Percentiles rank a stretch among this genome's conserved stretches.
Evolutionary conservation across 1,284 basidiomycete genomes (phyloP).

Genomic region (Malassezia arunalokei): DNA sequence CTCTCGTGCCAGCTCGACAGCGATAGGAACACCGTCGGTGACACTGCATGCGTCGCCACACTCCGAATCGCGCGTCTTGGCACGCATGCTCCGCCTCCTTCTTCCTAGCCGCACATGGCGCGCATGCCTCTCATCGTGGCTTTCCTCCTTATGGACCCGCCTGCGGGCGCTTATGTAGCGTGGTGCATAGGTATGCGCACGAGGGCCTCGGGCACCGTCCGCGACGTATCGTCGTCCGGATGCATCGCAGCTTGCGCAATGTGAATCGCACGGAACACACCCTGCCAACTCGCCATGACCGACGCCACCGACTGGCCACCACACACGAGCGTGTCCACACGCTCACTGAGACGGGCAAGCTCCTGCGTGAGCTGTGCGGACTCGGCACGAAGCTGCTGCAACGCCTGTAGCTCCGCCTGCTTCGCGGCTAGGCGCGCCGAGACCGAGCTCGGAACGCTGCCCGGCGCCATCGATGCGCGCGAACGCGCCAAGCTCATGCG

Average conservation of each 20-base stretch:
- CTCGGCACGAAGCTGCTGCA: slow-evolving; percentile 32
- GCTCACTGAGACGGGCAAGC: slow-evolving; percentile 29
- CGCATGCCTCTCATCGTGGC: slow-evolving; percentile 19
- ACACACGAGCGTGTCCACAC: slow-evolving; percentile 32
- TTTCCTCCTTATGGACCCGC: not conserved
- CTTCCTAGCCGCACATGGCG: slow-evolving; percentile 20
- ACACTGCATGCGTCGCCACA: too few species aligned
- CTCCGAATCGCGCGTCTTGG: too few species aligned
- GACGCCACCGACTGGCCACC: slow-evolving; percentile 38
- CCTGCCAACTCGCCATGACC: slow-evolving; percentile 39
- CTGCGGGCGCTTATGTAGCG: not conserved
- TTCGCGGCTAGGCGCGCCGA: slow-evolving; percentile 25
- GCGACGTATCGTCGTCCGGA: not conserved
- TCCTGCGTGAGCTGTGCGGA: slow-evolving; percentile 36
- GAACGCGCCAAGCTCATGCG: slow-evolving; percentile 14
- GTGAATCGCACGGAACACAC: slow-evolving; percentile 42
- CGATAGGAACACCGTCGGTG: too few species aligned
- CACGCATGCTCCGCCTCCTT: too few species aligned
- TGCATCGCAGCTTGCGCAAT: slow-evolving; percentile 29
- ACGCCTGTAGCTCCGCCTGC: slow-evolving; percentile 37
- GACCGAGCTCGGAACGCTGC: not conserved
- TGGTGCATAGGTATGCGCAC: slow-evolving; percentile 13
- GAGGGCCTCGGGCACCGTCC: slow-evolving; percentile 9
- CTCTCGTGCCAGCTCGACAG: too few species aligned
- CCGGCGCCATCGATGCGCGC: slow-evolving; percentile 15